phyloP scores from a whole-genome alignment of 106 monocot genomes.

The Dendrobium chrysotoxum region DNA sequence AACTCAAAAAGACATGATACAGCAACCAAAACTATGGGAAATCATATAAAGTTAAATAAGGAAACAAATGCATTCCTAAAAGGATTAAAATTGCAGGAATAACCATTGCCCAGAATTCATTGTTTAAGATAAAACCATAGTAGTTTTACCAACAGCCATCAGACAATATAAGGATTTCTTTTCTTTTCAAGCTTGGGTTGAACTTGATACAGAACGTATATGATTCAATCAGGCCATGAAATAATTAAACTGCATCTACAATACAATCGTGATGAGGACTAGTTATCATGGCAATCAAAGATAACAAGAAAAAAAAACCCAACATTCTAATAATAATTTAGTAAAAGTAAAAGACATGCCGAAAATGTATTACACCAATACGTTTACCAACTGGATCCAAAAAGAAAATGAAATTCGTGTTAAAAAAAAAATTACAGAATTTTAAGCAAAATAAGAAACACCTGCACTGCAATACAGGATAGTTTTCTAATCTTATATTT shows the following conservation, averaged over 20 bases:
- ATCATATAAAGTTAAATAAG: no score
- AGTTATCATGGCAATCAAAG: background rate
- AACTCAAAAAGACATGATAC: no score
- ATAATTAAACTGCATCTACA: background rate
- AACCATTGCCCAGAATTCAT: no score
- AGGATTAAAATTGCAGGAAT: no score
- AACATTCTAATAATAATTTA: background rate
- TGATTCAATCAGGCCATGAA: background rate
- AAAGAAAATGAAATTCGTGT: background rate
- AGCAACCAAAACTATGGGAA: no score
- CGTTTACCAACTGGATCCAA: background rate
- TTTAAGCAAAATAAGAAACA: background rate
- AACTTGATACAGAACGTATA: background rate
- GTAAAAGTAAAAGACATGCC: background rate
- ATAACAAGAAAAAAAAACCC: background rate
- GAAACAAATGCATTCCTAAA: no score
- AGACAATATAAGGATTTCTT: no score
- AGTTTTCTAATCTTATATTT: background rate
- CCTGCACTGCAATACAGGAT: background rate
- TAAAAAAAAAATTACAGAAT: background rate
- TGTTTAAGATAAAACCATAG: no score
- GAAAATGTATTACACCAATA: background rate
- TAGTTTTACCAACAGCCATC: no score
- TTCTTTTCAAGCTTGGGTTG: no score
- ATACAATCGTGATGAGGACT: background rate